Evolutionary conservation across 164 flowering plant genomes (phyloP).

Genomic region (Akebia trifoliata): DNA sequence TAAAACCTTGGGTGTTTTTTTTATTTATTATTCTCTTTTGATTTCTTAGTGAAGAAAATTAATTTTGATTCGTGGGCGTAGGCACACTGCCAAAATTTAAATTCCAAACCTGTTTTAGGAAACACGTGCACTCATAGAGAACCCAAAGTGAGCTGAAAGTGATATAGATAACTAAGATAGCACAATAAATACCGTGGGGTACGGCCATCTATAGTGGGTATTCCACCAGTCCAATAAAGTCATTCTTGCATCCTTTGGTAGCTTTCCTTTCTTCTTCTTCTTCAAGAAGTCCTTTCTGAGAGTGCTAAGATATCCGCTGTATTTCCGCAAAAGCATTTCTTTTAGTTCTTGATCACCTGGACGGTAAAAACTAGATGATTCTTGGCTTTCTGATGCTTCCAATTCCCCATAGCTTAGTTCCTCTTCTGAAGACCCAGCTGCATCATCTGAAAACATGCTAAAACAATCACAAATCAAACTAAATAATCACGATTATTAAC

Average conservation of each 20-base stretch:
- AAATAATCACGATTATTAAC: too few species aligned
- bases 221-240: conserved; percentile 63
- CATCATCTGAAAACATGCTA: conserved; percentile 25
- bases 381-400: conserved; percentile 31
- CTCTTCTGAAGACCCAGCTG: conserved; percentile 40
- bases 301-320: conserved; percentile 57
- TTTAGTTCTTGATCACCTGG: conserved; percentile 40
- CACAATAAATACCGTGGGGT: conserved; percentile 51
- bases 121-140: too few species aligned
- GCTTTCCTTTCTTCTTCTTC: conserved; percentile 62
- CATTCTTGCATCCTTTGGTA: conserved; percentile 52
- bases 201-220: conserved; percentile 65
- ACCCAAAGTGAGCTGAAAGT: too few species aligned
- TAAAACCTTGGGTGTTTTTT: too few species aligned
- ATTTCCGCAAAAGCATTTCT: conserved; percentile 50
- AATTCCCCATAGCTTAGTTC: conserved; percentile 36
- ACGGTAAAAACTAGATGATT: conserved; percentile 7
- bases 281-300: conserved; percentile 53
- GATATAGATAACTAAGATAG: too few species aligned
- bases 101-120: too few species aligned
- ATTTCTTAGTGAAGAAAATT: too few species aligned
- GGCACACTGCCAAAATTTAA: too few species aligned
- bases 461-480: not conserved
- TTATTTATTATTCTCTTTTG: too few species aligned
- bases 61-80: too few species aligned